Evolutionary conservation across 768 basidiomycete species (phyloP), one percentile per base, ranked within the genome.

Genomic region (Lactarius akahatsu): DNA sequence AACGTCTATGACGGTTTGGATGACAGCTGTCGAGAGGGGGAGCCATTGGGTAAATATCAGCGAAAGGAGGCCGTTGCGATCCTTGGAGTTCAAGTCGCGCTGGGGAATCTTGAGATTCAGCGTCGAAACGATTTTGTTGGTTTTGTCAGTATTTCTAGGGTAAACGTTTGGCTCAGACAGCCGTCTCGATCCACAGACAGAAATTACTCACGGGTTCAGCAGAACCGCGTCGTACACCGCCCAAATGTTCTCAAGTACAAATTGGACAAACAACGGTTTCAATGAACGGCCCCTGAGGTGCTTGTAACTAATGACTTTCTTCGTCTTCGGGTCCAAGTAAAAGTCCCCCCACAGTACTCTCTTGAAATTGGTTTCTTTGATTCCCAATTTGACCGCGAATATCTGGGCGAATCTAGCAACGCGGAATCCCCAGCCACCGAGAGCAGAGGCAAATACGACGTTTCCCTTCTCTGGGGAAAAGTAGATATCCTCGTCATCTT

Each of bases 351-450:
- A 99, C 7, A 99, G 80, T 10, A 94, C 94, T 59, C 86, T 83
- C 65, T 91, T 82, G 43, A 99, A 78, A 73, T 92, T 96, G 6
- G 80, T 81, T 77, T 98, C 96, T 74, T 91, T 91, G 73, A 98
- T 89, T 32, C 92, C 91, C 15, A 99, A 83, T 76, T 96, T 98
- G 45, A 85, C 81, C 0, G 92, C 90, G 76, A 95, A 98, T 10
- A 98, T 80, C 74, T 95, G 88, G 0, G 97, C 94, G 72, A 99
- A 99, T 74, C 93, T 93, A 55, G 89, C 88, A 9, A 98, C 82
- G 54, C 96, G 85, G 79, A 99, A 99, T 0, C 96, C 97, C 96
- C 96, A 98, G 4, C 96, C 95, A 70, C 98, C 94, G 63, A 98
- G 86, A 4, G 96, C 97, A 36, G 91, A 94, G 0, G 96, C 92